Percentiles rank a stretch among this genome's conserved stretches.
Evolutionary conservation across 306 rosid genomes (phyloP).

Genomic region (Sechiopsis laciniata): DNA sequence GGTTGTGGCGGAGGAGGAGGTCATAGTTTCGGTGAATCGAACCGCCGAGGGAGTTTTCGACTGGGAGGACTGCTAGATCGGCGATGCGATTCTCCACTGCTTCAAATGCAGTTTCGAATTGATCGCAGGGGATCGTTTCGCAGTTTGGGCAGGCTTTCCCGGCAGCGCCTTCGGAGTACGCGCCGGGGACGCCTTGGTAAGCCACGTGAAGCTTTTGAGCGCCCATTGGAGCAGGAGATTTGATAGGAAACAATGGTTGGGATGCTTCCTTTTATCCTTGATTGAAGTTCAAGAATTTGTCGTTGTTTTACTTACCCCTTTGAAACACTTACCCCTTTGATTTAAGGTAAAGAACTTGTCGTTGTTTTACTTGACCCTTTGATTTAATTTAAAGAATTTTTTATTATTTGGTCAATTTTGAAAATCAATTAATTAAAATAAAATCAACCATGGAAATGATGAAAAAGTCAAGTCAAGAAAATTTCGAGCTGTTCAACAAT

Average conservation of each 20-base stretch:
- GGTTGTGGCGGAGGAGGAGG: constrained; percentile 91
- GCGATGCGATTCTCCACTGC: constrained; percentile 44
- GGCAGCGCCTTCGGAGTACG: constrained; percentile 60
- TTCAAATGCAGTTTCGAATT: constrained; percentile 46
- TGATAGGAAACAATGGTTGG: not conserved
- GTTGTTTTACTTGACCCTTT: too few species aligned
- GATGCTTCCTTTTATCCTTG: too few species aligned
- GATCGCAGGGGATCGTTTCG: constrained; percentile 18
- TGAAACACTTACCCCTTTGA: too few species aligned
- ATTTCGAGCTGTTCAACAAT: too few species aligned
- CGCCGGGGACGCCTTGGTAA: constrained; percentile 92
- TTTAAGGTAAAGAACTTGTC: too few species aligned
- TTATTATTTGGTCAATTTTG: too few species aligned
- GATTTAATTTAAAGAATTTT: too few species aligned
- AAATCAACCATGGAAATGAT: too few species aligned
- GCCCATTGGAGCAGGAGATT: constrained; percentile 87
- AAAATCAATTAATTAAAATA: too few species aligned
- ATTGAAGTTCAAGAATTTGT: too few species aligned
- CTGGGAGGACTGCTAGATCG: constrained; percentile 21
- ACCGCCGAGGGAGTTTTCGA: constrained; percentile 27
- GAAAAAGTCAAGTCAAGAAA: too few species aligned
- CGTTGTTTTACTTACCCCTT: too few species aligned
- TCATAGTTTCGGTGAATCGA: constrained; percentile 44
- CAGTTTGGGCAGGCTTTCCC: constrained; percentile 21
- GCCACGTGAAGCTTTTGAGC: constrained; percentile 71